These are phyloP conservation scores for Lentinula lateritia DNA, from an alignment of 768 basidiomycete genomes.

Conservation along the genomic window DNA sequence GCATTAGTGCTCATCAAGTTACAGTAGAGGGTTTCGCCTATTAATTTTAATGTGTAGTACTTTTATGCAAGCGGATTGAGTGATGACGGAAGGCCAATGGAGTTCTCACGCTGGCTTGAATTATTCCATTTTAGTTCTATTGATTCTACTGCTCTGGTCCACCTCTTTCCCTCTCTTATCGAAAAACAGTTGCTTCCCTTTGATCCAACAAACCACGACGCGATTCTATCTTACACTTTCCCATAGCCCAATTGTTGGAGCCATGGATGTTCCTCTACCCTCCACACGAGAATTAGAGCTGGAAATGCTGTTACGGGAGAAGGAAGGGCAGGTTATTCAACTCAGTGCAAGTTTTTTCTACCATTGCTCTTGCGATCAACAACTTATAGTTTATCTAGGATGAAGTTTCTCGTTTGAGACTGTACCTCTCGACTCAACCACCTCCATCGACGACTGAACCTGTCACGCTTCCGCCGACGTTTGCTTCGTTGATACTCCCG, in stretches of 20 bases:
- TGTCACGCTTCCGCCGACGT: constrained; percentile 64
- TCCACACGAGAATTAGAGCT: constrained; percentile 75
- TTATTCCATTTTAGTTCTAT: neutral
- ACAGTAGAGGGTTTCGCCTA: constrained; percentile 39
- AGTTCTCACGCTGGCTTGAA: neutral
- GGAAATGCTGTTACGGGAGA: constrained; percentile 69
- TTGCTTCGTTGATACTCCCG: constrained; percentile 64
- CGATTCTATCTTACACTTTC: neutral
- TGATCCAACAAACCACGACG: neutral
- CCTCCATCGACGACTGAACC: constrained; percentile 53
- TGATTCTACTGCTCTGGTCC: neutral
- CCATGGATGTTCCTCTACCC: constrained; percentile 59
- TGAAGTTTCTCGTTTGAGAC: constrained; percentile 66
- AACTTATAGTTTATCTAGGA: constrained; percentile 40
- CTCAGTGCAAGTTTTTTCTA: constrained; percentile 48
- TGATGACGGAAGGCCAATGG: neutral
- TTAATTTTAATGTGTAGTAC: constrained; percentile 12
- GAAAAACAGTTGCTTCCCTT: neutral
- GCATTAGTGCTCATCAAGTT: constrained; percentile 26
- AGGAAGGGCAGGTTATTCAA: constrained; percentile 66
- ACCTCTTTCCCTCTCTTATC: neutral
- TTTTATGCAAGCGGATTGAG: neutral
- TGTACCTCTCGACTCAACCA: constrained; percentile 58
- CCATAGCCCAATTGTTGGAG: neutral
- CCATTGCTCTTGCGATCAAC: constrained; percentile 1